phyloP scores from a whole-genome alignment of 257 asterid genomes.

The Apocynum venetum region DNA sequence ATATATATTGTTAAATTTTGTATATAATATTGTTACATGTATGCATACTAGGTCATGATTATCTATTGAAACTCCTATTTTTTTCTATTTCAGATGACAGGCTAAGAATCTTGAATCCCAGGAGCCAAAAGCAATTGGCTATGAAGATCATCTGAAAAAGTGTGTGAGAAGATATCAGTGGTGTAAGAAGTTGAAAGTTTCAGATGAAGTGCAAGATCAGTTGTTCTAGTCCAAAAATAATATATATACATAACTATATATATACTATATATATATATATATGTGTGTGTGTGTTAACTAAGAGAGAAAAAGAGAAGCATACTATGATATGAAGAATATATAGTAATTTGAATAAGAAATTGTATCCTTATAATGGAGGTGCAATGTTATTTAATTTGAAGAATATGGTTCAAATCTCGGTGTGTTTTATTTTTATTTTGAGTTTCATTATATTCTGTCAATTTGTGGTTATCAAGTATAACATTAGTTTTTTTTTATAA shows the following conservation, averaged over 20 bases:
- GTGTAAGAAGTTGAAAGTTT: background rate
- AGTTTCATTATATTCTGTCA: too few species aligned
- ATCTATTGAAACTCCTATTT: background rate
- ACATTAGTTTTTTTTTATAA: too few species aligned
- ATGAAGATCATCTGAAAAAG: background rate
- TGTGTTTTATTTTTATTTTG: background rate
- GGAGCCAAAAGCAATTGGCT: background rate
- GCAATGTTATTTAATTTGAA: background rate
- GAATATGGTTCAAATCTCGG: background rate
- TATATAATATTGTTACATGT: too few species aligned
- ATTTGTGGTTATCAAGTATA: too few species aligned
- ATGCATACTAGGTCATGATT: background rate
- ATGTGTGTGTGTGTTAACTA: too few species aligned
- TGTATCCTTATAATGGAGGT: background rate
- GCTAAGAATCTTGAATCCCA: slow-evolving; percentile 23
- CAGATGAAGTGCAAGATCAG: background rate
- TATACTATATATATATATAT: too few species aligned
- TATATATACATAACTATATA: too few species aligned
- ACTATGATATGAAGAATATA: background rate
- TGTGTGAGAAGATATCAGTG: background rate
- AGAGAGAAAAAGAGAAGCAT: background rate
- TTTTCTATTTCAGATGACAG: slow-evolving; percentile 34
- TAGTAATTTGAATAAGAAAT: background rate
- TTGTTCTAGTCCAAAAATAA: background rate
- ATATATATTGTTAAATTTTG: too few species aligned